Evolutionary conservation across 2,329 filamentous ascomycete genomes (phyloP), one percentile per base, ranked within the genome.

Genomic region (Leptographium lundbergii): DNA sequence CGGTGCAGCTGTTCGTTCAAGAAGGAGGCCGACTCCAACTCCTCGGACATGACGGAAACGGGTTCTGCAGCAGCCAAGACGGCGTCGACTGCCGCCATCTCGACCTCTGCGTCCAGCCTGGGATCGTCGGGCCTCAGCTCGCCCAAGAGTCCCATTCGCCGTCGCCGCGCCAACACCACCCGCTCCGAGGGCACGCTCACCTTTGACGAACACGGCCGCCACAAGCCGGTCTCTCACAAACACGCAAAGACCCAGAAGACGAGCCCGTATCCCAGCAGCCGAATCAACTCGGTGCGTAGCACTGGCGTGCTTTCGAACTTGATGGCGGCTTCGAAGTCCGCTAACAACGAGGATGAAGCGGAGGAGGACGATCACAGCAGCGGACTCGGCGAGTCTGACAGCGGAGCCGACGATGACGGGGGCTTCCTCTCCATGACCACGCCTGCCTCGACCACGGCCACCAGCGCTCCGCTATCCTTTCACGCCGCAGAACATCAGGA

Each of bases 1-100:
- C 80, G 80, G 65, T 88, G 85, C 74, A 81, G 81, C 58, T 88
- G 85, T 70, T 76, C 77, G 59, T 71, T 79, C 67, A 86, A 86
- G 72, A 85, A 82, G 70, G 83, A 86, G 4, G 22, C 25, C 19
- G 54, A 56, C 25, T 61, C 76, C 86, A 61, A 82, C 85, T 66
- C 80, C 82, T 55, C 56, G 11, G 14, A 36, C 27, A 27, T 57
- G 1, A 29, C 61, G 1, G 47, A 57, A 24, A 52, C 29, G 47
- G 24, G 51, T 10, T 34, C 58, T 3, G 39, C 57, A 22, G 45
- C 6, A 10, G 7, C 34, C 19, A 45, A 14, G 22, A 6, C 53
- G 1, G 42, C 25, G 1, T 45, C 56, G 24, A 45, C 59, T 9
- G 27, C 29, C 6, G 24, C 57, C 69, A 61, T 69, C 69, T 63